Percentiles rank a stretch among this genome's conserved stretches.
Evolutionary conservation across 1,139 yeast genomes (phyloP).

Genomic region (Debaryomyces robertsiae): DNA sequence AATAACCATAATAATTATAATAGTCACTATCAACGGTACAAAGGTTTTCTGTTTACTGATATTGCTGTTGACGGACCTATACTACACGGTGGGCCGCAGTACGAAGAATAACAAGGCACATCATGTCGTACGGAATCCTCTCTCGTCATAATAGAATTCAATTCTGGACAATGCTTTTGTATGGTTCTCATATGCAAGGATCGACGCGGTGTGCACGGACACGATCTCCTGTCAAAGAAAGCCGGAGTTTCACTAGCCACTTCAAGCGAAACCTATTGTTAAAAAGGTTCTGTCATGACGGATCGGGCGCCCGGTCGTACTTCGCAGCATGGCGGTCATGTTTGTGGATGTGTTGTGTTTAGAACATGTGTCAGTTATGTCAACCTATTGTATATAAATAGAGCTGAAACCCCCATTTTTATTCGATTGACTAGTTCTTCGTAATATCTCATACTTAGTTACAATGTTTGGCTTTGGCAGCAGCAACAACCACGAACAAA

Average conservation of each 20-base stretch:
- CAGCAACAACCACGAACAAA: slow-evolving; percentile 50
- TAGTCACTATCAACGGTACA: too few species aligned
- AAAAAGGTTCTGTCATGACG: not conserved
- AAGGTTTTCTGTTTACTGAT: too few species aligned
- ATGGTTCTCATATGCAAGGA: not conserved
- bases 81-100: too few species aligned
- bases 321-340: not conserved
- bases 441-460: not conserved
- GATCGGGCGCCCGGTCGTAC: not conserved
- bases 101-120: too few species aligned
- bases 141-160: not conserved
- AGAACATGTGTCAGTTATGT: too few species aligned
- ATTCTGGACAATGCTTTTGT: not conserved
- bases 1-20: too few species aligned
- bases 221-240: too few species aligned
- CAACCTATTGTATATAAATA: slow-evolving; percentile 4
- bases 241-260: not conserved
- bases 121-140: not conserved
- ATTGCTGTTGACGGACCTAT: too few species aligned
- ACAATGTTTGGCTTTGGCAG: slow-evolving; percentile 21
- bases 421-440: not conserved
- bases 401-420: not conserved
- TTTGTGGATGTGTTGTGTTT: not conserved
- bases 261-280: slow-evolving; percentile 3
- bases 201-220: not conserved